Evolutionary conservation across 257 asterid species (phyloP).

Genomic region (Ligustrum vulgare): DNA sequence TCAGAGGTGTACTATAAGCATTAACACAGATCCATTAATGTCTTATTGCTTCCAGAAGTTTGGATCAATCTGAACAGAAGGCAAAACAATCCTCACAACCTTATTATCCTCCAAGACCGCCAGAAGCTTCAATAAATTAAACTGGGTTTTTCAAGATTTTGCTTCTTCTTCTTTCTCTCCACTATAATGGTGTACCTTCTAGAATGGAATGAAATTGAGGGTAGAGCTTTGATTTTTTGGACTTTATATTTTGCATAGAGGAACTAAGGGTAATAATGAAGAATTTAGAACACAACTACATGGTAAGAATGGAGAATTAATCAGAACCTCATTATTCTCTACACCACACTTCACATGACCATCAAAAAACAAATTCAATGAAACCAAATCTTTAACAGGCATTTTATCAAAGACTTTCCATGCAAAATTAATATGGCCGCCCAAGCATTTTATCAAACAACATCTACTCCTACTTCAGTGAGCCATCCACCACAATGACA

Average conservation of each 20-base stretch:
- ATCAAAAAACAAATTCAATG: too few relatives aligned
- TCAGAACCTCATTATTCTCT: too few relatives aligned
- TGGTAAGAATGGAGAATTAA: too few relatives aligned
- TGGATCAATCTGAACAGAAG: constrained; percentile 68
- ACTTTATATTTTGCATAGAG: constrained; percentile 24
- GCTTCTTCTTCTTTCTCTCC: constrained; percentile 38
- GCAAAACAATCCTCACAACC: constrained; percentile 80
- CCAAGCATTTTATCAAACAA: too few relatives aligned
- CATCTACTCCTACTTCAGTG: too few relatives aligned
- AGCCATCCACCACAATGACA: too few relatives aligned
- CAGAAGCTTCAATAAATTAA: constrained; percentile 54
- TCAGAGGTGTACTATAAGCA: constrained; percentile 77
- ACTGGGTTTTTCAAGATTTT: constrained; percentile 30
- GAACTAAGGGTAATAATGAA: constrained; percentile 42
- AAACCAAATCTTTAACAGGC: too few relatives aligned
- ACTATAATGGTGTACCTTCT: constrained; percentile 6
- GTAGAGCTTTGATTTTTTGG: constrained; percentile 32
- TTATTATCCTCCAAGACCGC: constrained; percentile 83
- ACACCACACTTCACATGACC: too few relatives aligned
- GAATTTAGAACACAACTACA: constrained; percentile 40
- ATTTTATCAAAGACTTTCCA: too few relatives aligned
- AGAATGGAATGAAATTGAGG: constrained; percentile 41
- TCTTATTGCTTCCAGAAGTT: constrained; percentile 80
- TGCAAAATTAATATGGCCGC: too few relatives aligned
- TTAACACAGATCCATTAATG: constrained; percentile 76